Conservation (phyloP, 345 rosid species). For the Populus alba region DNA sequence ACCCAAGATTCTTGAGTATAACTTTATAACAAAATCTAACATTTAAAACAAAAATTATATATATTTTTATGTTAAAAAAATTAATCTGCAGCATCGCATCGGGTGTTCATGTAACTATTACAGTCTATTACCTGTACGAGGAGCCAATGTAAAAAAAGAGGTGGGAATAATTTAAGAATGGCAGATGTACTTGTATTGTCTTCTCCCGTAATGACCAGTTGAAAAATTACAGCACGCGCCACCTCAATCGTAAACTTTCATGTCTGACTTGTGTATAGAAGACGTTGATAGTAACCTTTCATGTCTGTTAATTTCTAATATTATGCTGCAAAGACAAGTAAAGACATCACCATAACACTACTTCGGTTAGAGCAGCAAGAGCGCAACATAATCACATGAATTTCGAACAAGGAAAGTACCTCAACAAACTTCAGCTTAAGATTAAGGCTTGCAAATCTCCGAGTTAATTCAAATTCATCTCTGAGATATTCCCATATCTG, state of each 20-base stretch:
- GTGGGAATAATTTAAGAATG: too few species aligned
- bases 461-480: conserved; percentile 85
- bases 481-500: too few species aligned
- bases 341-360: background rate
- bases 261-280: background rate
- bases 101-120: too few species aligned
- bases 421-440: conserved; percentile 89
- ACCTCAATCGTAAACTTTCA: background rate
- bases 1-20: rapidly evolving
- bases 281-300: conserved; percentile 51
- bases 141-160: too few species aligned
- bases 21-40: too few species aligned
- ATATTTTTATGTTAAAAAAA: too few species aligned
- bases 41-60: too few species aligned
- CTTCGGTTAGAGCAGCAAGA: background rate
- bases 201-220: too few species aligned
- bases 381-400: background rate
- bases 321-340: conserved; percentile 78
- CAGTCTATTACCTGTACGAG: too few species aligned
- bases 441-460: conserved; percentile 89
- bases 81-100: too few species aligned
- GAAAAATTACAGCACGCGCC: background rate
- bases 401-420: conserved; percentile 36
- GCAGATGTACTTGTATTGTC: too few species aligned
- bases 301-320: conserved; percentile 27